Percentiles rank a stretch among this genome's conserved stretches.
These are phyloP conservation scores for Lecanicillium sp. DNA, from an alignment of 2,329 filamentous ascomycete genomes.

Conservation along the genomic window DNA sequence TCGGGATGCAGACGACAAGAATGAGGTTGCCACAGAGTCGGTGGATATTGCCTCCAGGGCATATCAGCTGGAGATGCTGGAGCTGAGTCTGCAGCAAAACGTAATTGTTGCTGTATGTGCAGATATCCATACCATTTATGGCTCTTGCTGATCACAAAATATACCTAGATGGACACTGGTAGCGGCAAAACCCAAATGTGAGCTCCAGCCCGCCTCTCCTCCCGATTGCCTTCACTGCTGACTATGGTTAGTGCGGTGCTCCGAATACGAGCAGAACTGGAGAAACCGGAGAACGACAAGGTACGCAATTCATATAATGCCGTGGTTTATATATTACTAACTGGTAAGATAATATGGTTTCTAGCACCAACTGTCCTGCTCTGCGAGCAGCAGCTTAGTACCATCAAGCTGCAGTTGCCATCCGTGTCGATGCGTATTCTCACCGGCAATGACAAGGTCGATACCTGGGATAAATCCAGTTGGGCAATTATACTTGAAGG, in stretches of 20 bases:
- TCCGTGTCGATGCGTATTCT: conserved; percentile 54
- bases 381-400: conserved; percentile 56
- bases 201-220: conserved; percentile 16
- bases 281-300: conserved; percentile 43
- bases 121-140: conserved; percentile 9
- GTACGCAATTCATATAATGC: conserved; percentile 28
- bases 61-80: conserved; percentile 72
- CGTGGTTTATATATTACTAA: conserved; percentile 11
- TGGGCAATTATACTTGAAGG: conserved; percentile 63
- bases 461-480: conserved; percentile 61
- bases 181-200: conserved; percentile 75
- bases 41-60: conserved; percentile 39
- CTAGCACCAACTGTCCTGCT: conserved; percentile 62
- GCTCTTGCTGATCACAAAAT: not conserved
- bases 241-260: conserved; percentile 49
- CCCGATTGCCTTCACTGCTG: conserved; percentile 12
- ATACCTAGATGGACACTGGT: conserved; percentile 69
- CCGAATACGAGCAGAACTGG: conserved; percentile 58
- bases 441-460: conserved; percentile 59
- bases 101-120: conserved; percentile 60
- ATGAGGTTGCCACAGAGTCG: conserved; percentile 5
- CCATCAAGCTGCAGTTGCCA: conserved; percentile 53
- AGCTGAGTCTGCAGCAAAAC: conserved; percentile 59
- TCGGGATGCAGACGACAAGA: not conserved
- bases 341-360: conserved; percentile 59